Evolutionary conservation across 768 basidiomycete species (phyloP).

Genomic region (Astraeus odoratus): DNA sequence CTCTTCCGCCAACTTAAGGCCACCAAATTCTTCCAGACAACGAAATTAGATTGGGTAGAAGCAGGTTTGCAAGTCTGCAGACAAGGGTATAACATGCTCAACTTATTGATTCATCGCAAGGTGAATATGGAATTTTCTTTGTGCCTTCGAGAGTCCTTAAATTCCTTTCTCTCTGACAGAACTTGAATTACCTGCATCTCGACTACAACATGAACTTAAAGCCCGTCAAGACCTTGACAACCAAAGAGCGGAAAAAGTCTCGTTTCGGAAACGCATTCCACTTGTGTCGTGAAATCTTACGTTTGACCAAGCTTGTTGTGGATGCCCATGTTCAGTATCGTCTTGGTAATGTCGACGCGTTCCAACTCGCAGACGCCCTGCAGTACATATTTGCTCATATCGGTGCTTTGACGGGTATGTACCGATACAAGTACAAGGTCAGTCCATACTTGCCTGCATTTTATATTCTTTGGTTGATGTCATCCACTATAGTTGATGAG

Average conservation of each 20-base stretch:
- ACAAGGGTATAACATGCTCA: slow-evolving; percentile 99
- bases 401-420: slow-evolving; percentile 98
- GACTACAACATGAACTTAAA: slow-evolving; percentile 99
- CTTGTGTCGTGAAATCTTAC: slow-evolving; percentile 93
- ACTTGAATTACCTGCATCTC: slow-evolving; percentile 87
- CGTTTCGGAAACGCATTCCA: slow-evolving; percentile 99
- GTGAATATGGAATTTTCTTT: slow-evolving; percentile 29
- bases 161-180: slow-evolving; percentile 34
- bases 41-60: slow-evolving; percentile 97
- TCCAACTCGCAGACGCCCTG: slow-evolving; percentile 96
- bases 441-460: slow-evolving; percentile 9
- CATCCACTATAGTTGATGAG: slow-evolving; percentile 70
- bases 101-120: slow-evolving; percentile 97
- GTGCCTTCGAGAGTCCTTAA: slow-evolving; percentile 1
- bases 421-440: slow-evolving; percentile 99
- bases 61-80: slow-evolving; percentile 97
- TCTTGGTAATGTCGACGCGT: slow-evolving; percentile 96
- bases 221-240: slow-evolving; percentile 94
- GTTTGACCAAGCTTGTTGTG: slow-evolving; percentile 96
- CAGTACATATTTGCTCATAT: slow-evolving; percentile 98
- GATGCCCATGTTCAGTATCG: slow-evolving; percentile 99
- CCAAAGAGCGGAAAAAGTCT: slow-evolving; percentile 99
- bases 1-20: slow-evolving; percentile 92
- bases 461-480: slow-evolving; percentile 1
- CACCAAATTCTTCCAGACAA: slow-evolving; percentile 99